Evolutionary conservation across 371 early-diverging fungal species (phyloP).

Genomic region (Mucor indicus): DNA sequence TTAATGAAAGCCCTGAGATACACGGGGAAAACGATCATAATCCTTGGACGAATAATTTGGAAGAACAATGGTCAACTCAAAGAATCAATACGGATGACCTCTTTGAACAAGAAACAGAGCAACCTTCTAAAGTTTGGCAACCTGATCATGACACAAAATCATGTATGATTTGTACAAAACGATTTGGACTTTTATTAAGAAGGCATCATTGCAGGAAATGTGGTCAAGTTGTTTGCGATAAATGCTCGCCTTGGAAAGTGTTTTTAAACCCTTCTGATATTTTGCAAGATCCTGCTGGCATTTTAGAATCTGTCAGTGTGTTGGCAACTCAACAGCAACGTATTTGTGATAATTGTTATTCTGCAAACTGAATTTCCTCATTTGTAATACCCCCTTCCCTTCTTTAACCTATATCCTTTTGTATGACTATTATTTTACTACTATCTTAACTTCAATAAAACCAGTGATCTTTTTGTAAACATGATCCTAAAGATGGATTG

Average conservation of each 20-base stretch:
- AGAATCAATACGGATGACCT: not conserved
- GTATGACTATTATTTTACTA: no score
- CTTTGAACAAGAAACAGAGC: not conserved
- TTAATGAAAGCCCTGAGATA: no score
- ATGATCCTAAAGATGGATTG: no score
- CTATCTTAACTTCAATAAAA: no score
- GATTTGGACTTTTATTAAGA: slow-evolving; percentile 58
- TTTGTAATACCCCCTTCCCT: not conserved
- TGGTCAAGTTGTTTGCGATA: slow-evolving; percentile 73
- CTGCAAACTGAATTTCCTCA: not conserved
- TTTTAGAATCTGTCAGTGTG: slow-evolving; percentile 15
- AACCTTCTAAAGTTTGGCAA: slow-evolving; percentile 54
- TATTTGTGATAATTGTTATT: slow-evolving; percentile 49
- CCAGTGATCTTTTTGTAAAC: no score
- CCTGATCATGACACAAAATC: slow-evolving; percentile 54
- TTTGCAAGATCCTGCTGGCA: slow-evolving; percentile 38
- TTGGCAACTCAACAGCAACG: slow-evolving; percentile 41
- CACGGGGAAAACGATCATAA: no score
- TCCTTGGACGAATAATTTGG: slow-evolving; percentile 5
- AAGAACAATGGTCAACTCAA: slow-evolving; percentile 12
- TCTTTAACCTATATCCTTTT: no score
- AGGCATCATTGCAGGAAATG: slow-evolving; percentile 83
- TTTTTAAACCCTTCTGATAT: slow-evolving; percentile 44
- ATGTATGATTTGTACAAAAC: slow-evolving; percentile 59
- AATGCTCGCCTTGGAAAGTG: slow-evolving; percentile 55